A percentile compares a stretch with the other conserved stretches of the same genome.
These are phyloP conservation scores for Pharnaceum exiguum DNA, from an alignment of 148 eudicot genomes.

Conservation along the genomic window DNA sequence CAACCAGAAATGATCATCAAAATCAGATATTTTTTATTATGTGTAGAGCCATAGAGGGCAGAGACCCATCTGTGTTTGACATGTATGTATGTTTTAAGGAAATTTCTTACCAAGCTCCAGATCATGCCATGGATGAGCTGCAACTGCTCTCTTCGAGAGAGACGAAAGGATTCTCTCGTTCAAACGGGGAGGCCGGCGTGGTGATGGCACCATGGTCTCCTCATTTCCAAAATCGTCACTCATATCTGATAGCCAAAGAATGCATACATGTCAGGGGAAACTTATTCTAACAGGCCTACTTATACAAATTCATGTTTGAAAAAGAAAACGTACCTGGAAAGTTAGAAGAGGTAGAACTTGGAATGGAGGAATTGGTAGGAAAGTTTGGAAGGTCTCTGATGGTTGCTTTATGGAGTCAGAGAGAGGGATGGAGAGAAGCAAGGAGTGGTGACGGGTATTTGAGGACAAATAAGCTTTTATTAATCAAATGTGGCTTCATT, in stretches of 20 bases:
- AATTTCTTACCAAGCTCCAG: conserved; percentile 48
- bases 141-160: conserved; percentile 49
- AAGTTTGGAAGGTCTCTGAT: not conserved
- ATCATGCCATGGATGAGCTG: conserved; percentile 82
- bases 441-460: conserved; percentile 4
- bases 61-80: no score
- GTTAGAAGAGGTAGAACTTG: not conserved
- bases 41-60: no score
- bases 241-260: not conserved
- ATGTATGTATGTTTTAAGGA: not conserved
- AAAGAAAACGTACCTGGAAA: conserved; percentile 9
- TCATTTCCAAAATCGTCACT: no score
- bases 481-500: conserved; percentile 12
- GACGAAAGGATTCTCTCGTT: conserved; percentile 63
- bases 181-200: conserved; percentile 13
- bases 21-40: no score
- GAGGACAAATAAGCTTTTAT: conserved; percentile 1
- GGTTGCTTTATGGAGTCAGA: conserved; percentile 1
- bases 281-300: no score
- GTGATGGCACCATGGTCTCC: no score
- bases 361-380: not conserved
- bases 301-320: no score
- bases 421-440: not conserved
- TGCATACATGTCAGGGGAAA: no score
- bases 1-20: conserved; percentile 6